Evolutionary conservation across 164 flowering plant genomes (phyloP).

Genomic region (Nelumbo lutea): DNA sequence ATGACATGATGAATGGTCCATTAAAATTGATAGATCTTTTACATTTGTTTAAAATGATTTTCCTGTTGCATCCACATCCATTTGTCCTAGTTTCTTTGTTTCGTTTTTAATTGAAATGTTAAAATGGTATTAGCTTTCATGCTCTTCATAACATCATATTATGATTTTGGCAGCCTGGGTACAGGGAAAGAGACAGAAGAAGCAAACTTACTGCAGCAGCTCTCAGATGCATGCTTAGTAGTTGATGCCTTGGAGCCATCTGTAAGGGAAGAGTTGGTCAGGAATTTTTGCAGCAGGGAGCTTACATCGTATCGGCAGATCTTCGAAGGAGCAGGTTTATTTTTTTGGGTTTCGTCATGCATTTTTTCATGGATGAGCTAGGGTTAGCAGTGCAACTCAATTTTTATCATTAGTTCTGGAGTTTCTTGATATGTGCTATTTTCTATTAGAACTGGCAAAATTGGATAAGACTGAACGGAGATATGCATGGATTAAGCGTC

Average conservation of each 20-base stretch:
- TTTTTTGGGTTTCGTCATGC: constrained; percentile 8
- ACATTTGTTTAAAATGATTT: too few species aligned
- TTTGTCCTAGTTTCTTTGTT: too few species aligned
- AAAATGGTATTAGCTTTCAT: too few species aligned
- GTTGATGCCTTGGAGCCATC: constrained; percentile 99
- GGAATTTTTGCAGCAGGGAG: constrained; percentile 86
- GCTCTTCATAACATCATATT: neutral
- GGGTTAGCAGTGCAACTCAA: neutral
- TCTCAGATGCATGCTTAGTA: constrained; percentile 96
- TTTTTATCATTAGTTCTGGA: constrained; percentile 4
- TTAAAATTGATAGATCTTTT: too few species aligned
- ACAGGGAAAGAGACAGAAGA: constrained; percentile 95
- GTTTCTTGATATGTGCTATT: constrained; percentile 1
- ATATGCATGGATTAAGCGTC: constrained; percentile 98
- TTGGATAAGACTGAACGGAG: constrained; percentile 92
- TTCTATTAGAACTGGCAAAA: constrained; percentile 71
- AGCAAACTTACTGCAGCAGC: constrained; percentile 75
- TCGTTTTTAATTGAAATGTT: too few species aligned
- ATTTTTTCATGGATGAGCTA: neutral
- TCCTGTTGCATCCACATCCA: too few species aligned
- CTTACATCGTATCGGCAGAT: constrained; percentile 94
- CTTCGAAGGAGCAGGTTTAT: constrained; percentile 97
- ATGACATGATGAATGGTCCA: too few species aligned
- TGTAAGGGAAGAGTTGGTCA: constrained; percentile 93
- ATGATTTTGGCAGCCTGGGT: constrained; percentile 67